Evolutionary conservation across 495 filamentous ascomycete species (phyloP).

Genomic region (Aspergillus panamensis): DNA sequence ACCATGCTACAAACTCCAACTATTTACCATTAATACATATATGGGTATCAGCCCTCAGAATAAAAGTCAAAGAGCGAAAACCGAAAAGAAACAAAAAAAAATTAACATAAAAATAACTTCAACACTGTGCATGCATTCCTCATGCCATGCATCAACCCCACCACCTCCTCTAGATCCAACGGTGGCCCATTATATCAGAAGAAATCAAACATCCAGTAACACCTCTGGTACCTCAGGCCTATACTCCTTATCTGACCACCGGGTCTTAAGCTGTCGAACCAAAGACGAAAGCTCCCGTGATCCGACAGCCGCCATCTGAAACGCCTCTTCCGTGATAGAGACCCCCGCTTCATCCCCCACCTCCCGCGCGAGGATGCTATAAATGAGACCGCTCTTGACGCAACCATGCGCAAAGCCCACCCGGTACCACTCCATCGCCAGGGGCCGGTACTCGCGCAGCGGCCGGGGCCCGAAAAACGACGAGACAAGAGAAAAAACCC

Average conservation of each 20-base stretch:
- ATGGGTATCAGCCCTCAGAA: slow-evolving; percentile 1
- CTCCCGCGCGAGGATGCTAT: slow-evolving; percentile 26
- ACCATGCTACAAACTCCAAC: neutral
- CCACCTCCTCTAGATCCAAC: too few relatives aligned
- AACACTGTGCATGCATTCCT: too few relatives aligned
- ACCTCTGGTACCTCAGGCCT: slow-evolving; percentile 19
- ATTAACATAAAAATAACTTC: neutral
- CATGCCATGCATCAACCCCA: too few relatives aligned
- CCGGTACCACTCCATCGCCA: slow-evolving; percentile 36
- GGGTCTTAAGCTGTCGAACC: slow-evolving; percentile 11
- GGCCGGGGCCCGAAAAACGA: slow-evolving; percentile 9
- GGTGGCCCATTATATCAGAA: neutral
- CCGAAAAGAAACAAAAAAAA: too few relatives aligned
- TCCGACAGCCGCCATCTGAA: neutral
- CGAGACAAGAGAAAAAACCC: neutral
- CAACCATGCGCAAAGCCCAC: slow-evolving; percentile 17
- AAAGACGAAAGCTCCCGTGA: neutral
- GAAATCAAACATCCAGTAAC: slow-evolving; percentile 18
- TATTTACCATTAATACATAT: neutral
- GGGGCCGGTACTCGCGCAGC: slow-evolving; percentile 22
- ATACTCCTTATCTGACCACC: slow-evolving; percentile 26
- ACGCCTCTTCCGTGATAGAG: neutral
- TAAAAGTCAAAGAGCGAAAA: neutral
- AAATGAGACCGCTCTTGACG: slow-evolving; percentile 18
- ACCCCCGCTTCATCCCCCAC: slow-evolving; percentile 11